Base-by-base conservation (phyloP, 805 yeast genomes). In the Cyberlindnera nakhonratchasimensis region DNA sequence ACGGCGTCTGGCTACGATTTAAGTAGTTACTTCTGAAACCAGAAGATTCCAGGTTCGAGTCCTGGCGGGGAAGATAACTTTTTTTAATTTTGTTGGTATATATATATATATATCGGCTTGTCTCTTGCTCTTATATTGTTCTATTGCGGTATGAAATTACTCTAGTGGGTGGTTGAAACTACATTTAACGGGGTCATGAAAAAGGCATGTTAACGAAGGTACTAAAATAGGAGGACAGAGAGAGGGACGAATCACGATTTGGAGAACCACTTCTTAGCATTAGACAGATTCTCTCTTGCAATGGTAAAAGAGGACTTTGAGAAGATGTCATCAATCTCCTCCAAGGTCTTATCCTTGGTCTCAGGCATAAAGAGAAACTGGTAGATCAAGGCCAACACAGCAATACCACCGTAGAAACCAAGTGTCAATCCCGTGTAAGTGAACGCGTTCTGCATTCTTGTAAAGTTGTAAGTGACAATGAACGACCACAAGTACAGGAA, bases 1-100 rank as follows among this genome's bases (percentile, higher is more conserved):
- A 75, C 76, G 81, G 80, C 80, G 80, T 76, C 79, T 74, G 81
- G 80, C 80, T 76, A 75, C 80, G 80, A 71, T 67, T 61, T 58
- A 51, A 52, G 69, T 67, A 63, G 72, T 60, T 50, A 58, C 61
- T 46, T 71, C 74, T 51, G 65, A 42, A 53, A 57, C 62, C 62
- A 57, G 62, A 57, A 57, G 62, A 57, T 56, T 57, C 62, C 62
- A 57, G 62, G 62, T 57, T 57, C 62, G 62, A 57, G 58, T 56
- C 62, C 62, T 57, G 62, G 62, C 62, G 62, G 62, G 60, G 62
- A 57, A 57, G 62, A 54, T 53, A n/a, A n/a, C n/a, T 47, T 47
- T 49, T 48, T 56, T 52, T 26, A 26, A 6, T 8, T 26, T 26
- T 26, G 42, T 26, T 26, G 10, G 10, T 23, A 8, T 23, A 8